Evolutionary conservation across 2,329 filamentous ascomycete species (phyloP), one percentile per base, ranked within the genome.

Genomic region (Sarocladium kiliense): DNA sequence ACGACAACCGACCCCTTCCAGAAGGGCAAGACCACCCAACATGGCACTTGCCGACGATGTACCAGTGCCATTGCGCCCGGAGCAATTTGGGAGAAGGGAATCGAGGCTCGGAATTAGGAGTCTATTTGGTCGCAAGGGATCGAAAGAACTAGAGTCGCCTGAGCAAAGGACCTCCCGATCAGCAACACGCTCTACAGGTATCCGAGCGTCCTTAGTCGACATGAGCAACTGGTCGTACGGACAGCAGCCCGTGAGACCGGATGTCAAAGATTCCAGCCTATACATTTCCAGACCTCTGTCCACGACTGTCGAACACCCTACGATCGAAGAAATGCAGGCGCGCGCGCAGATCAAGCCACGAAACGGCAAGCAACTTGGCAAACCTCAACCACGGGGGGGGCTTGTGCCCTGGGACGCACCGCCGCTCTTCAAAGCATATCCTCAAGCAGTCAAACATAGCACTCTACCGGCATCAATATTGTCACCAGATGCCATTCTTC

Each of bases 351-450:
- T 36, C 14, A 34, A 51, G 19, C 16, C 27, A 4, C 47, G 47
- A 3, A 23, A 21, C 16, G 30, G 47, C 2, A 65, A 62, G 54
- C 53, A 61, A 23, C 26, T 58, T 3, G 26, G 21, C 55, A 45
- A 44, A n/a, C 32, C 26, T 12, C 30, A 41, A 23, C 19, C 18
- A 21, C 64, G 68, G 55, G 70, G 69, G 26, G 64, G 68, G 3
- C 59, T 76, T 23, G 68, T 72, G 3, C 69, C 71, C 12, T 89
- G 85, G 85, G 80, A 82, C 55, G 81, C 86, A 16, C 89, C 90
- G 6, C 89, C 91, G 2, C 74, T 97, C 12, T 95, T 92, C 68
- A 88, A 96, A 67, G 91, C 89, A 12, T 96, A 91, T 66, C 87
- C 89, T 0, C 91, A 96, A 69, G 85, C 90, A 2, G 80, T 90